phyloP scores from a whole-genome alignment of 2,329 filamentous ascomycete genomes.

The Alternaria gaisen region DNA sequence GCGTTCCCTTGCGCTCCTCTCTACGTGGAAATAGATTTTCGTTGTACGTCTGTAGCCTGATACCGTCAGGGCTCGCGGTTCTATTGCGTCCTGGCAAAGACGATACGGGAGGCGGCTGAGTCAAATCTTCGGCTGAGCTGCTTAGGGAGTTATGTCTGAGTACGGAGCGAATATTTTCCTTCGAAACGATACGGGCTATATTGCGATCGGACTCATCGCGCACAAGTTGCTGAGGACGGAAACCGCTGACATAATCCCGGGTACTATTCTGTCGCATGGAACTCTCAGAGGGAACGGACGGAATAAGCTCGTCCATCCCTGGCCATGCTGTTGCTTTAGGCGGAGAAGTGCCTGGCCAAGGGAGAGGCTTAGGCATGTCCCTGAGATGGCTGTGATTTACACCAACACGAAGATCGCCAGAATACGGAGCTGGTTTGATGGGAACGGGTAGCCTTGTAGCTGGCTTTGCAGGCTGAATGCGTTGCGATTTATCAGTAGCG shows the following conservation, averaged over 20 bases:
- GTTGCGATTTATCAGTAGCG: neutral
- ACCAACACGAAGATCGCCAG: constrained; percentile 17
- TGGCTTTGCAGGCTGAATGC: constrained; percentile 4
- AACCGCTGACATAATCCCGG: neutral
- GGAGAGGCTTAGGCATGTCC: neutral
- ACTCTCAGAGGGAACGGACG: constrained; percentile 34
- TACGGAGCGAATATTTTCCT: constrained; percentile 44
- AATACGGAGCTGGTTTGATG: constrained; percentile 25
- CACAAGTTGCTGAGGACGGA: constrained; percentile 9
- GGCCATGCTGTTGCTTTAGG: constrained; percentile 16
- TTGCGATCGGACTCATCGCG: constrained; percentile 9
- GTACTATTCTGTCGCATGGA: constrained; percentile 19
- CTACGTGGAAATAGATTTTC: constrained; percentile 42
- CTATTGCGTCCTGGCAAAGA: neutral
- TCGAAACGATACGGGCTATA: constrained; percentile 41
- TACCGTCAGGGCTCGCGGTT: constrained; percentile 1
- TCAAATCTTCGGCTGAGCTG: constrained; percentile 28
- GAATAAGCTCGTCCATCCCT: constrained; percentile 14
- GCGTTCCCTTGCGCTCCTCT: constrained; percentile 23
- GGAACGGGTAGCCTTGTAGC: constrained; percentile 31
- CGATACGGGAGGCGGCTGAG: constrained; percentile 8
- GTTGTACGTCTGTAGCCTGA: constrained; percentile 36
- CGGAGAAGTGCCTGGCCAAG: constrained; percentile 17
- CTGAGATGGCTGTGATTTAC: constrained; percentile 11
- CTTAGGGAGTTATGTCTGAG: constrained; percentile 30